Percentiles rank a stretch among this genome's conserved stretches.
Conservation (phyloP, 176 grass and related monocot genomes). For the Cenchrus fungigraminus region DNA sequence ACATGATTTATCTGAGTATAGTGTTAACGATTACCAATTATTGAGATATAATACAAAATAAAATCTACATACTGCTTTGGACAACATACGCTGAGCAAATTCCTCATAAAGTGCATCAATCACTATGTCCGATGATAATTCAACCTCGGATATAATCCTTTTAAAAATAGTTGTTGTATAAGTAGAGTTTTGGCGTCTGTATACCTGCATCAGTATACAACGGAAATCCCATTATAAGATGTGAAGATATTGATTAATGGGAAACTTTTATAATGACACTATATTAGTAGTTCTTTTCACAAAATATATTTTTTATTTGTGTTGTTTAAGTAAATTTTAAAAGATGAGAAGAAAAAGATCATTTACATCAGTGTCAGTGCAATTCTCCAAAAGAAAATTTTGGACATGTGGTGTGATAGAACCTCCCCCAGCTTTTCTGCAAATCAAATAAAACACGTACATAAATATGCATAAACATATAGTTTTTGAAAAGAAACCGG, state of each 20-base stretch:
- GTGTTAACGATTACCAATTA: neutral
- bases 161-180: constrained; percentile 66
- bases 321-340: neutral
- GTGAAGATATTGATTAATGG: constrained; percentile 1
- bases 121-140: constrained; percentile 58
- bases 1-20: constrained; percentile 21
- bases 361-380: constrained; percentile 58
- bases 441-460: constrained; percentile 22
- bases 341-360: neutral
- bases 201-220: constrained; percentile 49
- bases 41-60: constrained; percentile 3
- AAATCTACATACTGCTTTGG: constrained; percentile 54
- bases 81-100: constrained; percentile 59
- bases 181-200: constrained; percentile 39
- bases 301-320: neutral
- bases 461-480: neutral
- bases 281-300: neutral
- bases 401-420: constrained; percentile 72
- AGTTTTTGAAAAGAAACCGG: neutral
- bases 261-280: neutral
- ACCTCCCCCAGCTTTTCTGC: constrained; percentile 80
- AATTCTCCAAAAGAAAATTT: constrained; percentile 66
- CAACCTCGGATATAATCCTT: constrained; percentile 66
- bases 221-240: neutral
- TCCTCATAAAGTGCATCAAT: constrained; percentile 84